These are phyloP conservation scores for Paragyromitra xinjiangensis DNA, from an alignment of 495 filamentous ascomycete species.

Conservation along the genomic window DNA sequence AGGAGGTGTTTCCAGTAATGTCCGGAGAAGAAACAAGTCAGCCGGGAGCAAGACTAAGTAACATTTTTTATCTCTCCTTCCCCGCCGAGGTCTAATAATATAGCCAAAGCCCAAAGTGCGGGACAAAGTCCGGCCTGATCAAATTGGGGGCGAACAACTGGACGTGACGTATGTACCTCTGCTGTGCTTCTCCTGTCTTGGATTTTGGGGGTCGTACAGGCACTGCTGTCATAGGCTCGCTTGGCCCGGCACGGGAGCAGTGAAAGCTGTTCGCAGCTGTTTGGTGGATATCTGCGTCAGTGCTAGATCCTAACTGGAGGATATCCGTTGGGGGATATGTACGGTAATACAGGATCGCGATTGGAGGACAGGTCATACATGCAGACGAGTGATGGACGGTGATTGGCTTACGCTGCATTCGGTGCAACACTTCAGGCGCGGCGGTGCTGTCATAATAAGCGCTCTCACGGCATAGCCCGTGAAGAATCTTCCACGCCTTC, in stretches of 20 bases:
- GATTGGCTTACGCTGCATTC: conserved; percentile 3
- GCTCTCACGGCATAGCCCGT: conserved; percentile 18
- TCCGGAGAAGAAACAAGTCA: conserved; percentile 9
- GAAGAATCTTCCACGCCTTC: conserved; percentile 11
- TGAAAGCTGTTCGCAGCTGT: conserved; percentile 44
- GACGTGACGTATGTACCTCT: conserved; percentile 44
- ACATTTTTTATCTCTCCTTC: background rate
- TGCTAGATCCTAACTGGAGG: background rate
- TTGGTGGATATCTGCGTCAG: conserved; percentile 20
- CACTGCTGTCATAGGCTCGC: conserved; percentile 20
- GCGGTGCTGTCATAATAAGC: background rate
- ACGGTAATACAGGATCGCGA: conserved; percentile 7
- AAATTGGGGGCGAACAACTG: conserved; percentile 33
- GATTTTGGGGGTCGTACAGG: background rate
- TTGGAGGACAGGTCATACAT: conserved; percentile 33
- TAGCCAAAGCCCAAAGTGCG: conserved; percentile 11
- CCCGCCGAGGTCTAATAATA: conserved; percentile 21
- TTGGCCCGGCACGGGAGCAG: conserved; percentile 25
- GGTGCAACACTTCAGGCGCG: background rate
- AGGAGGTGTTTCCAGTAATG: conserved; percentile 17
- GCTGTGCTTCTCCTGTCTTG: conserved; percentile 19
- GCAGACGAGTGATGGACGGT: conserved; percentile 41
- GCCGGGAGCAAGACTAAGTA: conserved; percentile 37
- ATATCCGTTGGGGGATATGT: background rate
- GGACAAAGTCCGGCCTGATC: conserved; percentile 10